Evolutionary conservation across 2,329 filamentous ascomycete genomes (phyloP).

Genomic region (Colletotrichum horii): DNA sequence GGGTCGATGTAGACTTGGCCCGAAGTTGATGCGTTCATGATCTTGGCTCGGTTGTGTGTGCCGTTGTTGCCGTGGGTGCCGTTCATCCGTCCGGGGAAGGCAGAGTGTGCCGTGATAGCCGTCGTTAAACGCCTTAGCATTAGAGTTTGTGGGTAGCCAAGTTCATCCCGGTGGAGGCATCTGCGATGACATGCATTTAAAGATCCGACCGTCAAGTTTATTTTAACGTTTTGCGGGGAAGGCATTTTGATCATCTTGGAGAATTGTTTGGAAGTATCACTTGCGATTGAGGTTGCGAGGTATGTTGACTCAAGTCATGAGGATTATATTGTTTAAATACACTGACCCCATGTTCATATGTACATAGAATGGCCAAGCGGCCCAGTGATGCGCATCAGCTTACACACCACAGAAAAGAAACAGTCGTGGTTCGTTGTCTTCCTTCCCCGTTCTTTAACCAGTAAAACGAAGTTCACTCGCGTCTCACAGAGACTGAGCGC

Average conservation of each 20-base stretch:
- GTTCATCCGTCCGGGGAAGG: background rate
- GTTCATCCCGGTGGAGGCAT: background rate
- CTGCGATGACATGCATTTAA: background rate
- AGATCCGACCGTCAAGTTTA: background rate
- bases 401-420: slow-evolving; percentile 15
- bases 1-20: background rate
- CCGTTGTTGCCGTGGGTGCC: slow-evolving; percentile 6
- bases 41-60: slow-evolving; percentile 16
- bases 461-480: background rate
- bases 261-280: background rate
- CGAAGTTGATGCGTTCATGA: background rate
- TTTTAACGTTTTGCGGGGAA: background rate
- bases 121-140: background rate
- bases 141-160: background rate
- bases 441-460: slow-evolving; percentile 6
- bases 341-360: slow-evolving; percentile 14
- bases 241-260: background rate
- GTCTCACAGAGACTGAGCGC: slow-evolving; percentile 3
- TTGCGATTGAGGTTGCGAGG: background rate
- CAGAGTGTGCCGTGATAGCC: slow-evolving; percentile 9
- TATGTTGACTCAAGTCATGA: background rate
- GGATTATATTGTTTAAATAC: slow-evolving; percentile 17
- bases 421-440: background rate
- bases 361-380: slow-evolving; percentile 16
- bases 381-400: slow-evolving; percentile 14